phyloP scores from a whole-genome alignment of 768 basidiomycete species.

The Leccinum rimulosum region DNA sequence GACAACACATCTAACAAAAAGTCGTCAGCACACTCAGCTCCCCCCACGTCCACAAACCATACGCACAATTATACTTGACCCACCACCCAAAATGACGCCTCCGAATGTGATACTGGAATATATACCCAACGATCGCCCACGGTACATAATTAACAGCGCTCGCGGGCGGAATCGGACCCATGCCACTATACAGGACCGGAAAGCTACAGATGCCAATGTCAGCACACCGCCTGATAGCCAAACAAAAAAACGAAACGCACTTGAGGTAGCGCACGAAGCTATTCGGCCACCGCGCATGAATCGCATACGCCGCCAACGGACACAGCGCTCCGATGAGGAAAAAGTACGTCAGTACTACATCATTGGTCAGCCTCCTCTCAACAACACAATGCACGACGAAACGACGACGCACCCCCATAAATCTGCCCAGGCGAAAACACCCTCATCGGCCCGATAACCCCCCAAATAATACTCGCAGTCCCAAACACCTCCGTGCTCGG shows the following conservation, averaged over 20 bases:
- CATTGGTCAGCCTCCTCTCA: background rate
- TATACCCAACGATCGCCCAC: constrained; percentile 63
- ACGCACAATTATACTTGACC: constrained; percentile 50
- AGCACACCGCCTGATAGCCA: background rate
- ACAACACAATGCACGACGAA: background rate
- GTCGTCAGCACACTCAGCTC: constrained; percentile 14
- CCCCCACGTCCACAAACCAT: background rate
- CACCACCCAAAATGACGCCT: constrained; percentile 65
- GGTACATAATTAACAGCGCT: constrained; percentile 64
- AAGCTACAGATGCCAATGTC: background rate
- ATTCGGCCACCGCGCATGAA: constrained; percentile 61
- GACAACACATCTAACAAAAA: constrained; percentile 53
- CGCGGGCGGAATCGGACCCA: constrained; percentile 55
- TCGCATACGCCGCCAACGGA: constrained; percentile 53
- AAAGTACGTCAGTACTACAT: constrained; percentile 52
- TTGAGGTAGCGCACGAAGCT: constrained; percentile 62
- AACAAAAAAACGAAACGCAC: constrained; percentile 35
- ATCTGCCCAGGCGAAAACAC: constrained; percentile 66
- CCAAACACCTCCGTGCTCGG: constrained; percentile 72
- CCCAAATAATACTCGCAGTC: constrained; percentile 78
- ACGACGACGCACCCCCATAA: constrained; percentile 41
- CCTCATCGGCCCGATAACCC: constrained; percentile 73
- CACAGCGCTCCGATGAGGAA: constrained; percentile 76
- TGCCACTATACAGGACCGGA: background rate
- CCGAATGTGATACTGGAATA: constrained; percentile 63